Evolutionary conservation across 192 early-diverging fungal species (phyloP), one percentile per base, ranked within the genome.

Genomic region (Entomortierella chlamydospora): DNA sequence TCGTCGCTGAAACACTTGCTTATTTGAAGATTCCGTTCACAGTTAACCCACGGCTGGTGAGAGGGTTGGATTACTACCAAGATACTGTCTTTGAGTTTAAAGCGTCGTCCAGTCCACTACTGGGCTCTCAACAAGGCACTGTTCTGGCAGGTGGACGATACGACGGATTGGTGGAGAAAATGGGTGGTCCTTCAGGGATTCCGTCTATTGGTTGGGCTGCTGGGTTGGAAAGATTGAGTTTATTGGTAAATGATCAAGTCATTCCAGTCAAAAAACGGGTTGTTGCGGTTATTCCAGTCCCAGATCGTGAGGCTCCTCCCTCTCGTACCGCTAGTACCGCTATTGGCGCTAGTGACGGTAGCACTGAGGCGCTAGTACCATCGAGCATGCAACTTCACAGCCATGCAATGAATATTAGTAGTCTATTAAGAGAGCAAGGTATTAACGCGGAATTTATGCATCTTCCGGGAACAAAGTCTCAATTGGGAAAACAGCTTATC

Each of bases 1-100:
- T 81, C 54, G 72, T 92, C 29, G 70, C 63, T 4, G 50, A 57
- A 11, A 83, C 82, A 0, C 73, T 92, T 4, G 63, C 83, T 1
- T 60, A 60, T 0, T 68, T 90, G 18, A 39, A 57, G 0, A 90
- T 92, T 18, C 85, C 89, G 10, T 90, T 85, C 50, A 72, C 70
- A 3, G 33, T 88, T 23, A 87, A 90, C 55, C 68, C 67, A 15
- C 68, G 77, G 22, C 72, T 92, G 28, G 91, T 92, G 29, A 81
- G 91, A 31, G 91, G 91, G 8, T 76, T 92, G n/a, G 91, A 92
- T 43, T 92, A 90, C 51, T 92, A 92, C 62, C 86, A 91, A 57
- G 86, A 89, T 45, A 91, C 91, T 11, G 88, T 92, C 11, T 92
- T 89, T 82, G 91, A 92, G 68, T 85, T 88, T 29, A 84, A 83